phyloP scores from a whole-genome alignment of 192 early-diverging fungal genomes.

The Chytriomyces hyalinus region DNA sequence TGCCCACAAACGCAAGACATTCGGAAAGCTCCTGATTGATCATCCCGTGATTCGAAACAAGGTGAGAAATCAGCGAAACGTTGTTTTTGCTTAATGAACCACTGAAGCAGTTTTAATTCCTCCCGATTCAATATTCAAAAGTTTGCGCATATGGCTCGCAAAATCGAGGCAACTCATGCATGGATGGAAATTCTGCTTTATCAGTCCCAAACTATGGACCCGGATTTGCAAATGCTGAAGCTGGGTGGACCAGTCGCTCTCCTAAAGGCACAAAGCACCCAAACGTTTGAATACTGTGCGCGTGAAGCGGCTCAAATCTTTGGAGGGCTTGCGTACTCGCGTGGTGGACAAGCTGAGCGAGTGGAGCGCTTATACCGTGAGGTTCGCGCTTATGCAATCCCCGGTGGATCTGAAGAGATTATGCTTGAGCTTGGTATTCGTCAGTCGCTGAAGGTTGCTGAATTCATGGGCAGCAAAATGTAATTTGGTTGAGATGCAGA shows the following conservation, averaged over 20 bases:
- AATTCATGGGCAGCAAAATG: slow-evolving; percentile 68
- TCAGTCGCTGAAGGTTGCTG: slow-evolving; percentile 79
- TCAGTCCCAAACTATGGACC: slow-evolving; percentile 71
- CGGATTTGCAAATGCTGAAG: slow-evolving; percentile 70
- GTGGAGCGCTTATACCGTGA: slow-evolving; percentile 87
- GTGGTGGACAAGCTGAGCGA: slow-evolving; percentile 67
- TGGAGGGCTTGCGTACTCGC: slow-evolving; percentile 76
- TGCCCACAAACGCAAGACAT: slow-evolving; percentile 83
- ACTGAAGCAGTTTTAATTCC: too few relatives aligned
- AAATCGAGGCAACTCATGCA: slow-evolving; percentile 84
- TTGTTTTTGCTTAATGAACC: too few relatives aligned
- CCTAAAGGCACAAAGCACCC: slow-evolving; percentile 82
- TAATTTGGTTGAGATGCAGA: slow-evolving; percentile 18
- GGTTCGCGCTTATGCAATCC: slow-evolving; percentile 59
- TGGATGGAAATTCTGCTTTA: slow-evolving; percentile 82
- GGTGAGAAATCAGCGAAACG: too few relatives aligned
- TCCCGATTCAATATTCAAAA: neutral
- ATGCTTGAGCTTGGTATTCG: slow-evolving; percentile 87
- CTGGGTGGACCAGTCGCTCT: slow-evolving; percentile 87
- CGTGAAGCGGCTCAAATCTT: slow-evolving; percentile 92
- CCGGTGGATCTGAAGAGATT: slow-evolving; percentile 85
- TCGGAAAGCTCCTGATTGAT: slow-evolving; percentile 84
- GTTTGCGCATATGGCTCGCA: slow-evolving; percentile 80
- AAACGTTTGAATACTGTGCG: slow-evolving; percentile 86
- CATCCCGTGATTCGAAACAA: slow-evolving; percentile 72